These are phyloP conservation scores for Rhizophora mangle DNA, from an alignment of 345 rosid genomes.

Conservation along the genomic window DNA sequence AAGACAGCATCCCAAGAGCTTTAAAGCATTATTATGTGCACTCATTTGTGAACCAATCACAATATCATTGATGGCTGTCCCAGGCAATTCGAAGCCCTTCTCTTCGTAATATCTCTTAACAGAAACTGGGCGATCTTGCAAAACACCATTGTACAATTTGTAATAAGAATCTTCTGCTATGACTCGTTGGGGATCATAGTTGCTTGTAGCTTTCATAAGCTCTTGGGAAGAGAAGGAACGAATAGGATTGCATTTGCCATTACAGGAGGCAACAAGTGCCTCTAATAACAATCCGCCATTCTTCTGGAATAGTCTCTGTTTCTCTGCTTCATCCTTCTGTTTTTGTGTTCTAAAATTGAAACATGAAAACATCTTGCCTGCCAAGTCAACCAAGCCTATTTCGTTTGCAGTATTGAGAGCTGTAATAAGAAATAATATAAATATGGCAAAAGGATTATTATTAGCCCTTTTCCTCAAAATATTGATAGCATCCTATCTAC, in stretches of 20 bases:
- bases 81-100: too few species aligned
- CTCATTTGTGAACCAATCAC: not conserved
- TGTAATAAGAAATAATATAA: too few species aligned
- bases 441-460: too few species aligned
- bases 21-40: not conserved
- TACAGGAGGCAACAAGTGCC: constrained; percentile 1
- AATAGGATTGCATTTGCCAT: constrained; percentile 23
- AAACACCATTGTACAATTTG: constrained; percentile 2
- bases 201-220: constrained; percentile 14
- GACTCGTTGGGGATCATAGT: not conserved
- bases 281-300: constrained; percentile 11
- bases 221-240: constrained; percentile 10
- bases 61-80: not conserved
- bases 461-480: too few species aligned
- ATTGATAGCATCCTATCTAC: too few species aligned
- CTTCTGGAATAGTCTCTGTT: not conserved
- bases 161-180: accelerated
- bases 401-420: too few species aligned
- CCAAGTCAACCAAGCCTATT: too few species aligned
- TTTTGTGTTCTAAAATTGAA: not conserved
- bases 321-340: too few species aligned
- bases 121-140: not conserved
- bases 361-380: not conserved
- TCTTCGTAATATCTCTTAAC: not conserved
- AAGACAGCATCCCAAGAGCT: not conserved